These are phyloP conservation scores for Dictyostelium brefeldianum DNA, from an alignment of 78 protist genomes.

Conservation along the genomic window DNA sequence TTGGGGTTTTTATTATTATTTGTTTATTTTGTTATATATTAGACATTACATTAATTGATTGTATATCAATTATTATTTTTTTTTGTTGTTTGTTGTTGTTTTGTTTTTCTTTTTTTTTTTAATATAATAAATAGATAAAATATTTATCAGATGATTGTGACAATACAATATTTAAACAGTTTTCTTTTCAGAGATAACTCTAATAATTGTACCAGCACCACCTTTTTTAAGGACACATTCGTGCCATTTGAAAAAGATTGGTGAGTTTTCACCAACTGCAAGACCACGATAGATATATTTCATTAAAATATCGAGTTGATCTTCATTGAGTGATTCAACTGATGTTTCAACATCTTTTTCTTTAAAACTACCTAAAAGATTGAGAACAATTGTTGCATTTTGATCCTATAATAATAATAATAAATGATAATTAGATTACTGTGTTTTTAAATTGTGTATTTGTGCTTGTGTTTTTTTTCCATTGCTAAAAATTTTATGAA, in stretches of 20 bases:
- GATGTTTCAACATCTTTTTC: constrained; percentile 79
- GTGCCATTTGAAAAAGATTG: constrained; percentile 88
- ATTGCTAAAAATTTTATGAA: neutral
- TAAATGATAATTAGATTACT: neutral
- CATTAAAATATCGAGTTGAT: constrained; percentile 85
- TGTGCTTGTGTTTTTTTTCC: too few relatives aligned
- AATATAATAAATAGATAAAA: neutral
- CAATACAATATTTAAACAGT: constrained; percentile 63
- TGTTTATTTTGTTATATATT: neutral
- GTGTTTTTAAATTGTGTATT: neutral
- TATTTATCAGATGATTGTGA: neutral
- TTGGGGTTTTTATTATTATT: neutral
- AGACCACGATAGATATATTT: constrained; percentile 86
- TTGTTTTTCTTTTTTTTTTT: neutral
- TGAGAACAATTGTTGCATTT: constrained; percentile 57
- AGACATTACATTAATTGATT: neutral
- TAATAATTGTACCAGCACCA: constrained; percentile 84
- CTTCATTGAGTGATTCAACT: constrained; percentile 68
- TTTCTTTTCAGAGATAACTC: constrained; percentile 80
- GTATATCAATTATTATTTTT: neutral
- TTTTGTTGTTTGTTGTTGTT: neutral
- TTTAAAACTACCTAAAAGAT: constrained; percentile 55
- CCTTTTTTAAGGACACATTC: constrained; percentile 79
- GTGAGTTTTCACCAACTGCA: constrained; percentile 54
- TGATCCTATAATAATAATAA: constrained; percentile 42